Percentiles rank a stretch among this genome's conserved stretches.
Evolutionary conservation across 2,329 filamentous ascomycete genomes (phyloP).

Genomic region (Karstenula rhodostoma): DNA sequence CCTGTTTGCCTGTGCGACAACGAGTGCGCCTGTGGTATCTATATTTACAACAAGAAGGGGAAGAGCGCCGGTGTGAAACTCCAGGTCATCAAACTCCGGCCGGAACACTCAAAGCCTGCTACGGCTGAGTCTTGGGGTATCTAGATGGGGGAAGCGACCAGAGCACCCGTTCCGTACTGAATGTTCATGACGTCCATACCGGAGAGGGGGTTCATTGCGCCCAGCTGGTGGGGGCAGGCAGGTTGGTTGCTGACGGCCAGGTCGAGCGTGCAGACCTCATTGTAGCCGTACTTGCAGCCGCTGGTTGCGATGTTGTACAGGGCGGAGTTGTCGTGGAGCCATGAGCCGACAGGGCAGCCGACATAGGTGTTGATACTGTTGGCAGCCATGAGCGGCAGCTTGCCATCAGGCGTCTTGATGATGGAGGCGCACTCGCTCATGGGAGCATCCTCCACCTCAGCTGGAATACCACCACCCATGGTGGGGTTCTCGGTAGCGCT

Average conservation of each 20-base stretch:
- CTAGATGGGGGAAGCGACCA: constrained; percentile 13
- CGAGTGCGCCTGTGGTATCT: not conserved
- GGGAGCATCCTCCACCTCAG: constrained; percentile 61
- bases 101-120: not conserved
- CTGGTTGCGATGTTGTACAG: constrained; percentile 61
- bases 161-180: constrained; percentile 32
- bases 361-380: constrained; percentile 26
- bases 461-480: constrained; percentile 59
- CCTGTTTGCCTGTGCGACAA: not conserved
- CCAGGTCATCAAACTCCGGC: constrained; percentile 3
- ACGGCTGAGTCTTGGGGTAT: not conserved
- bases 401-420: constrained; percentile 44
- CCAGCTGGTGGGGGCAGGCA: constrained; percentile 33
- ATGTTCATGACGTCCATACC: constrained; percentile 32
- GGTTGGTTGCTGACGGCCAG: constrained; percentile 38
- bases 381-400: constrained; percentile 25
- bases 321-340: constrained; percentile 20
- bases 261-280: constrained; percentile 38
- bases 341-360: constrained; percentile 22
- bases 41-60: constrained; percentile 6
- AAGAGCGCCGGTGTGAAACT: constrained; percentile 1
- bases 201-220: constrained; percentile 28
- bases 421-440: constrained; percentile 60
- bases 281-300: constrained; percentile 37
- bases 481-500: constrained; percentile 57